phyloP scores from a whole-genome alignment of 1,139 yeast genomes.

The Protomyces inundatus region DNA sequence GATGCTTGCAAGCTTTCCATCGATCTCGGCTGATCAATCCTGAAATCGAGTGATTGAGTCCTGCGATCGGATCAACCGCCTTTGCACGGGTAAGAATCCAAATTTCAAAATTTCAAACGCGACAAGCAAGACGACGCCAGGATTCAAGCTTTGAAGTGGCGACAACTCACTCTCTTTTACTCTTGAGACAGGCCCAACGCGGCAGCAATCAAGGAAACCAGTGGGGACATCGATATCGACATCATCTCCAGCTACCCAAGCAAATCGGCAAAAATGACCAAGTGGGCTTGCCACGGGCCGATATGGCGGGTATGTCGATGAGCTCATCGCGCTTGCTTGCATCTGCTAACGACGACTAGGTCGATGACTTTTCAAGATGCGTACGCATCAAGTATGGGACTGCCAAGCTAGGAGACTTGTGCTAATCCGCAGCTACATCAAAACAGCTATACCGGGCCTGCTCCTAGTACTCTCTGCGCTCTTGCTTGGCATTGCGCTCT shows the following conservation, averaged over 20 bases:
- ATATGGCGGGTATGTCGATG: not conserved
- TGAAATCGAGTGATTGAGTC: too few relatives aligned
- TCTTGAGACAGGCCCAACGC: too few relatives aligned
- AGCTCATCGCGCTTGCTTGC: too few relatives aligned
- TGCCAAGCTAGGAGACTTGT: too few relatives aligned
- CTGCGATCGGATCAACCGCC: not conserved
- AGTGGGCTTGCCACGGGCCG: not conserved
- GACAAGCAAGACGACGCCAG: not conserved
- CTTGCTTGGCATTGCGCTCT: not conserved
- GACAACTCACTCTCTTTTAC: too few relatives aligned
- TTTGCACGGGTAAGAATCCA: not conserved
- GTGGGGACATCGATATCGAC: not conserved
- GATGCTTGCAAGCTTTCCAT: too few relatives aligned
- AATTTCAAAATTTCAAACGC: not conserved
- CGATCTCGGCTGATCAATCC: too few relatives aligned
- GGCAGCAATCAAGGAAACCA: too few relatives aligned
- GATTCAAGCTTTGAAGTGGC: not conserved
- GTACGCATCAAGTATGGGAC: not conserved
- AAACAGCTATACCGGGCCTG: constrained; percentile 5
- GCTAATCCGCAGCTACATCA: not conserved
- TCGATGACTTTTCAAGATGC: constrained; percentile 20
- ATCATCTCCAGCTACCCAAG: not conserved
- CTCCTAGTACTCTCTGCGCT: not conserved
- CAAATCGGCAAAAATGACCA: not conserved
- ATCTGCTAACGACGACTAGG: not conserved